These are phyloP conservation scores for Aspergillus kassunensis DNA, from an alignment of 495 filamentous ascomycete genomes.

Conservation along the genomic window DNA sequence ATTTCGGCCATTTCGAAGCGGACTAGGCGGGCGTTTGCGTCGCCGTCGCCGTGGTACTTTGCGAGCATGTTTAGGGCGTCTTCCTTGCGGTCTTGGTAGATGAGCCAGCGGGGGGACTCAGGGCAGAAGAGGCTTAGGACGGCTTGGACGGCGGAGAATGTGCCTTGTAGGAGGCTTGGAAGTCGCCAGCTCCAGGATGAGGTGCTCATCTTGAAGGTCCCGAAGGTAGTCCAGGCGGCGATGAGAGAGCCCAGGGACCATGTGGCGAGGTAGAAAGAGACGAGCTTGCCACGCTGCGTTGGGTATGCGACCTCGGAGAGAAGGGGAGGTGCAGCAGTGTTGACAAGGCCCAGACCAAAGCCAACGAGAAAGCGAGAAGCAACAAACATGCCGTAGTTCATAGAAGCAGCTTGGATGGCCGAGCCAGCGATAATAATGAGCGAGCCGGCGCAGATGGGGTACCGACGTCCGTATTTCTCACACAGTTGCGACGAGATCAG, in stretches of 20 bases:
- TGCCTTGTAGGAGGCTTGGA: conserved; percentile 46
- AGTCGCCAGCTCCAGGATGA: conserved; percentile 44
- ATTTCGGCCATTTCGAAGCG: conserved; percentile 13
- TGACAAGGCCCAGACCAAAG: conserved; percentile 39
- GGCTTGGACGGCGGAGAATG: conserved; percentile 44
- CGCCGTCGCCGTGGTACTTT: conserved; percentile 6
- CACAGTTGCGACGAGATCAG: conserved; percentile 18
- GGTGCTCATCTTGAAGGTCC: conserved; percentile 5
- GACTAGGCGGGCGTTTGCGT: background rate
- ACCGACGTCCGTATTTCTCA: conserved; percentile 46
- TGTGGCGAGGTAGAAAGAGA: conserved; percentile 51
- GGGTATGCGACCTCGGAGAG: conserved; percentile 49
- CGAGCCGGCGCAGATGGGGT: conserved; percentile 43
- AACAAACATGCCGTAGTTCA: conserved; percentile 39
- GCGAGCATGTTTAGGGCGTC: background rate
- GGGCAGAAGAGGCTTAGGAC: conserved; percentile 42
- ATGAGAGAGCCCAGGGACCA: conserved; percentile 3
- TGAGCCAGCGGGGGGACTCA: conserved; percentile 42
- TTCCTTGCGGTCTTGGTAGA: conserved; percentile 8
- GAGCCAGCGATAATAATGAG: conserved; percentile 49
- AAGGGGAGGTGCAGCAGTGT: conserved; percentile 40
- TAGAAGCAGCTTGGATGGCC: conserved; percentile 48
- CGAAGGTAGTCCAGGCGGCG: conserved; percentile 6
- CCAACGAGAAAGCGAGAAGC: conserved; percentile 40
- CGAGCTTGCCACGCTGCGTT: conserved; percentile 53